Conservation (phyloP, 805 yeast species). For the Wickerhamiella nectarea region DNA sequence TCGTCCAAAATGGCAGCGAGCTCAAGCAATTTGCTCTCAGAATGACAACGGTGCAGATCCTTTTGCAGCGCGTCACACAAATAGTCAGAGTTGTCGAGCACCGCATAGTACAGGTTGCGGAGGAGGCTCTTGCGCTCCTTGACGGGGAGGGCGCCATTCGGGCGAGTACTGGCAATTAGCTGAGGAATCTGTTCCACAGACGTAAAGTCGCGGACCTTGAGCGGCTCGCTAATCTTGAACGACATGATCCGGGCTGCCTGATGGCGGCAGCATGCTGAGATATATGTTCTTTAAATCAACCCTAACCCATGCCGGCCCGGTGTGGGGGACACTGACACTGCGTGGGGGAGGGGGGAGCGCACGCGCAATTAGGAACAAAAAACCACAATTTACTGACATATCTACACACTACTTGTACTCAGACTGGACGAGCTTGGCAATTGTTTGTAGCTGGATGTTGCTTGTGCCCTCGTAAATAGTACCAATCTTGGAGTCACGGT, state of each 20-base stretch:
- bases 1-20: constrained; percentile 39
- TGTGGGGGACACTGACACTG: not conserved
- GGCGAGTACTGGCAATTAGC: not conserved
- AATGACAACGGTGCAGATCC: constrained; percentile 54
- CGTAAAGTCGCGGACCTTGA: not conserved
- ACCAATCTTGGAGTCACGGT: constrained; percentile 33
- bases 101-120: constrained; percentile 49
- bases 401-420: constrained; percentile 19
- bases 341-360: not conserved
- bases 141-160: constrained; percentile 25
- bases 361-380: no score
- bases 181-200: not conserved
- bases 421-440: constrained; percentile 30
- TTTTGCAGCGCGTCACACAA: constrained; percentile 43
- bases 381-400: not conserved
- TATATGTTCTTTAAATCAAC: not conserved
- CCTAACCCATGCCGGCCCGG: not conserved
- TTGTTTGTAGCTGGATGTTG: constrained; percentile 32
- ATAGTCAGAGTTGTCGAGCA: constrained; percentile 43
- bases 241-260: not conserved
- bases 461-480: constrained; percentile 34
- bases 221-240: not conserved
- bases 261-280: not conserved
- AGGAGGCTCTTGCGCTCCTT: constrained; percentile 48
- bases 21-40: constrained; percentile 55